Conservation (phyloP, 306 rosid genomes). For the Castanea sativa region DNA sequence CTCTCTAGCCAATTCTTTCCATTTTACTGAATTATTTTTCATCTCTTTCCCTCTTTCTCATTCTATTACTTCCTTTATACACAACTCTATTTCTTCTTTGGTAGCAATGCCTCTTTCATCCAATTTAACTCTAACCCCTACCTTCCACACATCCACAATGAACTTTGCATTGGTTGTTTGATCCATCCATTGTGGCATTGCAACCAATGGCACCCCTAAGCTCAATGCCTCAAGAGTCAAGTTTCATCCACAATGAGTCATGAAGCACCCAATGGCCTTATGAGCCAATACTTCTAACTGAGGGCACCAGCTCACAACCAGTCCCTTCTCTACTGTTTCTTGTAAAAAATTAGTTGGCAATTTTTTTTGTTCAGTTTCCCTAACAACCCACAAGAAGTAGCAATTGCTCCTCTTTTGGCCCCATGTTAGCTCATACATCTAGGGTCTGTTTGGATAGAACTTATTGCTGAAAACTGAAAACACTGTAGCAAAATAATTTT, state of each 20-base stretch:
- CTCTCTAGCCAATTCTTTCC: slow-evolving; percentile 6
- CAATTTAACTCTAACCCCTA: slow-evolving; percentile 3
- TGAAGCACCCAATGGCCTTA: not conserved
- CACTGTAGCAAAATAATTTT: no score
- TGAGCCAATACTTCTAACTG: slow-evolving; percentile 6
- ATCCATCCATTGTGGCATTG: slow-evolving; percentile 4
- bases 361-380: not conserved
- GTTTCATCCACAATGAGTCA: slow-evolving; percentile 11
- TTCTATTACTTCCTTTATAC: slow-evolving; percentile 5
- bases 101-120: not conserved
- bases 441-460: no score
- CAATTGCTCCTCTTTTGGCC: not conserved
- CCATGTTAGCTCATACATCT: not conserved
- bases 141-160: not conserved
- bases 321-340: not conserved
- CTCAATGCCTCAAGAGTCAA: not conserved
- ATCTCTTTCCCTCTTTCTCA: slow-evolving; percentile 5
- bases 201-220: slow-evolving; percentile 8
- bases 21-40: not conserved
- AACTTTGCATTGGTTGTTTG: slow-evolving; percentile 7
- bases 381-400: slow-evolving; percentile 12
- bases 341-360: not conserved
- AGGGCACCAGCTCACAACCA: slow-evolving; percentile 14
- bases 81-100: slow-evolving; percentile 5
- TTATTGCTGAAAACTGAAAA: no score